phyloP scores from a whole-genome alignment of 2,329 filamentous ascomycete species.

The Alternaria novae-zelandiae region DNA sequence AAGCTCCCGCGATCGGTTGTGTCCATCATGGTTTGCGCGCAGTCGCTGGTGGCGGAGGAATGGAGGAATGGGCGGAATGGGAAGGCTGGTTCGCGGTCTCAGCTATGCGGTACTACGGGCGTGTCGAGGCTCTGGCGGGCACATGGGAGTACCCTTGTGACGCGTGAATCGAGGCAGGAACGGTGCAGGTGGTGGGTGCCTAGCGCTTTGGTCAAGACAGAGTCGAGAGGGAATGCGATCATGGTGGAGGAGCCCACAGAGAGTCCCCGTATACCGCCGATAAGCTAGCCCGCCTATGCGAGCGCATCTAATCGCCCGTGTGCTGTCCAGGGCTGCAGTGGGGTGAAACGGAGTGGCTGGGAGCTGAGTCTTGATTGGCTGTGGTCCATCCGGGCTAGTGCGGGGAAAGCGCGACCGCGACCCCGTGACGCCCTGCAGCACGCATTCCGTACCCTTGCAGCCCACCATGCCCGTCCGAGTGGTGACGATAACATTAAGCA shows the following conservation, averaged over 20 bases:
- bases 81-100: conserved; percentile 26
- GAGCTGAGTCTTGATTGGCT: conserved; percentile 30
- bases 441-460: conserved; percentile 5
- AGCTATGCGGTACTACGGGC: conserved; percentile 30
- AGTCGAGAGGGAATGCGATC: conserved; percentile 7
- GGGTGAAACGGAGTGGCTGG: conserved; percentile 44
- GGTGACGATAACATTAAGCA: neutral
- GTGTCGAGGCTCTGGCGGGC: conserved; percentile 30
- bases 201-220: conserved; percentile 16
- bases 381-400: conserved; percentile 17
- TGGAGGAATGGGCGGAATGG: conserved; percentile 13
- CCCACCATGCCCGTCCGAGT: neutral
- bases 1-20: conserved; percentile 43
- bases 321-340: conserved; percentile 30
- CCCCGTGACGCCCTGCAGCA: conserved; percentile 10
- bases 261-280: conserved; percentile 11
- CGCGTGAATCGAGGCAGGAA: conserved; percentile 32
- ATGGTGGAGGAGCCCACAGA: conserved; percentile 10
- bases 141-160: conserved; percentile 46
- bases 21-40: conserved; percentile 31
- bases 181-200: conserved; percentile 28
- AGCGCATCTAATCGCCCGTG: conserved; percentile 26
- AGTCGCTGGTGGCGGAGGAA: conserved; percentile 13
- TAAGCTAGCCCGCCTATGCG: conserved; percentile 18
- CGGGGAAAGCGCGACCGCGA: conserved; percentile 16